phyloP scores from a whole-genome alignment of 2,329 filamentous ascomycete genomes.

The Epicoccum nigrum region DNA sequence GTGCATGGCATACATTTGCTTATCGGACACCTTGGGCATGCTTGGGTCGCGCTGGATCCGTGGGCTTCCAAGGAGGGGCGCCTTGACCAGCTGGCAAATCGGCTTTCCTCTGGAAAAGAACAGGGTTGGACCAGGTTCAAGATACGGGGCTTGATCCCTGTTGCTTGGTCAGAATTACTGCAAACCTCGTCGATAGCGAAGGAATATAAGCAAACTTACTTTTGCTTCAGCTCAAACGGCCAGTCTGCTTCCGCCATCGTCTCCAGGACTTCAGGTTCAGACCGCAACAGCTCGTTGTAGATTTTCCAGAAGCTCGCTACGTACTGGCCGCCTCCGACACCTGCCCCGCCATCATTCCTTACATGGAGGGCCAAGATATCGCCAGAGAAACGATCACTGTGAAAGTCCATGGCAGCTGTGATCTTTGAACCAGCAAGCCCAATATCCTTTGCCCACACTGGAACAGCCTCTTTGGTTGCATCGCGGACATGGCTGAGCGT shows the following conservation, averaged over 20 bases:
- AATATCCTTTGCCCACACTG: conserved; percentile 40
- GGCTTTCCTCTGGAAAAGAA: conserved; percentile 46
- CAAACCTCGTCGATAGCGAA: too few species aligned
- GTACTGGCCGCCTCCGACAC: conserved; percentile 42
- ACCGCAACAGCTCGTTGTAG: conserved; percentile 45
- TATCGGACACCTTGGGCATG: conserved; percentile 39
- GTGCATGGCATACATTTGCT: conserved; percentile 40
- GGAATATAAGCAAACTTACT: conserved; percentile 32
- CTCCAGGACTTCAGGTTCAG: conserved; percentile 43
- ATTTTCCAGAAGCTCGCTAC: conserved; percentile 43
- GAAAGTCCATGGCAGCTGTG: conserved; percentile 46
- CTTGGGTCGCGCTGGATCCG: conserved; percentile 36
- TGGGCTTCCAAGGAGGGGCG: conserved; percentile 44
- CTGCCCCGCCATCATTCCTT: conserved; percentile 39
- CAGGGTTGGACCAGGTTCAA: conserved; percentile 43
- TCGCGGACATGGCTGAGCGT: conserved; percentile 46
- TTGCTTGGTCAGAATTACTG: conserved; percentile 2
- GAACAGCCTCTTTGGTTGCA: conserved; percentile 42
- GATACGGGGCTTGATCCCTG: conserved; percentile 37
- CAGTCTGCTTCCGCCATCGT: conserved; percentile 43
- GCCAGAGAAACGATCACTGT: conserved; percentile 47
- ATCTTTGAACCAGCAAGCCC: conserved; percentile 48
- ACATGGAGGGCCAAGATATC: conserved; percentile 46
- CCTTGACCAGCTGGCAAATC: conserved; percentile 47
- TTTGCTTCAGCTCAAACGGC: conserved; percentile 48